Conservation (phyloP, 345 rosid species). For the Aethionema arabicum region DNA sequence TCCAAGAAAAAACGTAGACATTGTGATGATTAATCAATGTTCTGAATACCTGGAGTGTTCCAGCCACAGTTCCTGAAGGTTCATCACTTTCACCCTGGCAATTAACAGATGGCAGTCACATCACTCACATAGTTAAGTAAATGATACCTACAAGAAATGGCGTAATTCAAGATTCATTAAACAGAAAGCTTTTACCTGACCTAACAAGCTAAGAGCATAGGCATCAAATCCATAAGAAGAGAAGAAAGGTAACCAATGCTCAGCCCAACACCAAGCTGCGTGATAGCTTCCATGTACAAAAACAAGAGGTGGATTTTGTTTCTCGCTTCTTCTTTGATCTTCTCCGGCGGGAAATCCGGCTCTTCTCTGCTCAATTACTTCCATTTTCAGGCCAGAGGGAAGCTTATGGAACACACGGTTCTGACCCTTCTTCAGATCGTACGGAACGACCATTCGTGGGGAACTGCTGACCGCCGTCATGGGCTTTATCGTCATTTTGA, state of each 20-base stretch:
- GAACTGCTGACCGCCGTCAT: conserved; percentile 38
- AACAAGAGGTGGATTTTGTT: conserved; percentile 56
- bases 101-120: neutral
- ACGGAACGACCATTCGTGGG: conserved; percentile 40
- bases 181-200: conserved; percentile 48
- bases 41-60: conserved; percentile 67
- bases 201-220: conserved; percentile 78
- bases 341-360: conserved; percentile 5
- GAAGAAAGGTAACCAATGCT: conserved; percentile 84
- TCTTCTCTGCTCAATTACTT: conserved; percentile 68
- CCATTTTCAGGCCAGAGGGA: conserved; percentile 77
- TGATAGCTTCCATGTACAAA: conserved; percentile 93
- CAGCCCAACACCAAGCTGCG: conserved; percentile 99
- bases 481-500: conserved; percentile 35
- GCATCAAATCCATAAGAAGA: conserved; percentile 75
- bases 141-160: neutral
- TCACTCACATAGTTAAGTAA: conserved; percentile 5
- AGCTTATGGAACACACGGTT: conserved; percentile 67
- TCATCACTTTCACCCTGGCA: conserved; percentile 87
- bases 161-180: neutral
- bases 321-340: conserved; percentile 13
- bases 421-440: conserved; percentile 64
- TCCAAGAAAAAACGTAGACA: neutral
- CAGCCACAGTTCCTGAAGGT: conserved; percentile 62
- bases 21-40: conserved; percentile 8